These are phyloP conservation scores for Phialophora chinensis DNA, from an alignment of 2,329 filamentous ascomycete genomes.

Conservation along the genomic window DNA sequence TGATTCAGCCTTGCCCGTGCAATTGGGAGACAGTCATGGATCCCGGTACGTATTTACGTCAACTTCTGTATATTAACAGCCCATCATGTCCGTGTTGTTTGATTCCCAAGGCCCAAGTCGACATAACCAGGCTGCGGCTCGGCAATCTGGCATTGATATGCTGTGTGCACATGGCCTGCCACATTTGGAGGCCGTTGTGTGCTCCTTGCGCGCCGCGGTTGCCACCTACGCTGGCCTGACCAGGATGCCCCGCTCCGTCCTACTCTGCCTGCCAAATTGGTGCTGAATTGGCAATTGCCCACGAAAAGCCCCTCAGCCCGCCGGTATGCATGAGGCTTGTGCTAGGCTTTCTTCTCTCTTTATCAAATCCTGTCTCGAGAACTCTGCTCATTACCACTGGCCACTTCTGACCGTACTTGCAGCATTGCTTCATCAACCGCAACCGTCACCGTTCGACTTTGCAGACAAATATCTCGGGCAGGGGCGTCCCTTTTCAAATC, in stretches of 20 bases:
- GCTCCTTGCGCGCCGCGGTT: constrained; percentile 26
- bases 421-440: constrained; percentile 47
- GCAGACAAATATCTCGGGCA: constrained; percentile 49
- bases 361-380: constrained; percentile 35
- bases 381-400: constrained; percentile 39
- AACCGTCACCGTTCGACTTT: constrained; percentile 47
- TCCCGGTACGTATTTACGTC: constrained; percentile 33
- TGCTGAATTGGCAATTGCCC: constrained; percentile 33
- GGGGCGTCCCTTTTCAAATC: constrained; percentile 45
- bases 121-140: constrained; percentile 21
- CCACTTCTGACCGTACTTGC: constrained; percentile 35
- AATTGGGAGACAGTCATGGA: constrained; percentile 27
- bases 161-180: constrained; percentile 28
- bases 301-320: constrained; percentile 30
- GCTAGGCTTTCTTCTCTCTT: constrained; percentile 34
- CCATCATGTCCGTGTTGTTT: constrained; percentile 9
- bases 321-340: constrained; percentile 35
- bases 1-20: constrained; percentile 33
- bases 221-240: constrained; percentile 33
- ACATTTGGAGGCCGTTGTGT: constrained; percentile 21
- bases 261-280: constrained; percentile 35
- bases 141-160: constrained; percentile 36
- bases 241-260: constrained; percentile 37
- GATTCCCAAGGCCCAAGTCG: background rate
- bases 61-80: constrained; percentile 16